Evolutionary conservation across 192 early-diverging fungal species (phyloP).

Genomic region (Coemansia sp.): DNA sequence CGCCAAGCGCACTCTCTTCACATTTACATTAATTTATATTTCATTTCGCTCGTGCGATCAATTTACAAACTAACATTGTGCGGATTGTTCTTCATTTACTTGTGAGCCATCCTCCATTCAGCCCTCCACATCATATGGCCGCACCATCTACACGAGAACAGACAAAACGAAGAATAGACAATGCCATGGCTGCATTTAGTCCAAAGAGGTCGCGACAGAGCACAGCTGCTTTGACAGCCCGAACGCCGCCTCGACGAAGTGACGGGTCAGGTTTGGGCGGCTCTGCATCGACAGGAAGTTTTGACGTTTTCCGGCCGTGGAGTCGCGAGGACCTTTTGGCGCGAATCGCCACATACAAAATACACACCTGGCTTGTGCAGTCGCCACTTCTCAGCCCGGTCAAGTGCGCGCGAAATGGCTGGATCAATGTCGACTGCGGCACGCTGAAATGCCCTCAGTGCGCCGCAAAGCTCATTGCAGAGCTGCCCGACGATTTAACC

Average conservation of each 20-base stretch:
- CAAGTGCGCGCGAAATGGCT: slow-evolving; percentile 45
- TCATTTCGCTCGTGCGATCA: too few species aligned
- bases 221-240: background rate
- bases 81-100: too few species aligned
- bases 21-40: too few species aligned
- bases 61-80: too few species aligned
- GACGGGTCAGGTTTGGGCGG: too few species aligned
- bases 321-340: slow-evolving; percentile 40
- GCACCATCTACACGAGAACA: slow-evolving; percentile 20
- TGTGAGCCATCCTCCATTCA: too few species aligned
- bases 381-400: slow-evolving; percentile 37
- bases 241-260: too few species aligned
- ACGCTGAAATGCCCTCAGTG: slow-evolving; percentile 44
- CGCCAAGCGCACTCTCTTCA: too few species aligned
- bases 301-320: slow-evolving; percentile 45
- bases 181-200: slow-evolving; percentile 23
- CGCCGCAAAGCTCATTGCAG: slow-evolving; percentile 37
- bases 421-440: slow-evolving; percentile 44
- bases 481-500: slow-evolving; percentile 31
- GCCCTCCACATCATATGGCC: too few species aligned
- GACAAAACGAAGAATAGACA: slow-evolving; percentile 38
- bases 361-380: slow-evolving; percentile 47
- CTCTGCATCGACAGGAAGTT: background rate
- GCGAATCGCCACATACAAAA: slow-evolving; percentile 46
- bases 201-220: slow-evolving; percentile 20